Base-by-base conservation (phyloP, 2,329 filamentous ascomycete genomes). In the Aspergillus fischeri region DNA sequence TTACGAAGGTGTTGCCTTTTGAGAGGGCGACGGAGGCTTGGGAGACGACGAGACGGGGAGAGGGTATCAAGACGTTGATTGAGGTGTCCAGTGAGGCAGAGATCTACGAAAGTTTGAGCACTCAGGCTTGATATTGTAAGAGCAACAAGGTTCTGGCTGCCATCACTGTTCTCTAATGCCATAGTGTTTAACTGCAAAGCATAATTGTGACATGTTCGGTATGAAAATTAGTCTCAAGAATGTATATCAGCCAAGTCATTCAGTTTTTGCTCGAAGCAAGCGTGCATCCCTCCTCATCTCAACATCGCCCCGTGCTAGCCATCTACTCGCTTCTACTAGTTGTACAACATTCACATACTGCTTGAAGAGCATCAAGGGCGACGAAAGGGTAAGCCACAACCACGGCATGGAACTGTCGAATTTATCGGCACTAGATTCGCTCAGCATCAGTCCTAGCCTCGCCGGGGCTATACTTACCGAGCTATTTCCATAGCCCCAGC, bases 401-500 rank as follows among this genome's bases (percentile, higher is more conserved):
- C 88, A 90, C 1, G 88, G 88, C 63, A 85, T 71, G 57, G 80
- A 82, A 51, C 85, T 87, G 68, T 89, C 86, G 83, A 91, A 88
- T 78, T 96, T 96, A 80, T 96, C 96, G 55, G 91, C 91, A 32
- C 53, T 56, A 25, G 14, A 11, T 8, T 25, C 25, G 4, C 3
- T 25, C 25, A 53, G 55, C 11, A 53, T 3, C 21, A 32, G 17
- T 21, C 28, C 20, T 44, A 20, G 14, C 3, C 10, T 35, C 20
- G n/a, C 4, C 32, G 38, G 14, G 21, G n/a, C n/a, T 27, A 38
- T 28, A 25, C 50, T 41, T 45, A 56, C 61, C 90, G 86, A n/a
- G 91, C 92, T 73, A 94, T 83, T 77, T 96, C 92, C 75, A 96
- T 86, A n/a, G 92, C 92, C n/a, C 87, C 91, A 9, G 92, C 91